These are phyloP conservation scores for Choanephora cucurbitarum DNA, from an alignment of 371 early-diverging fungal species.

Conservation along the genomic window DNA sequence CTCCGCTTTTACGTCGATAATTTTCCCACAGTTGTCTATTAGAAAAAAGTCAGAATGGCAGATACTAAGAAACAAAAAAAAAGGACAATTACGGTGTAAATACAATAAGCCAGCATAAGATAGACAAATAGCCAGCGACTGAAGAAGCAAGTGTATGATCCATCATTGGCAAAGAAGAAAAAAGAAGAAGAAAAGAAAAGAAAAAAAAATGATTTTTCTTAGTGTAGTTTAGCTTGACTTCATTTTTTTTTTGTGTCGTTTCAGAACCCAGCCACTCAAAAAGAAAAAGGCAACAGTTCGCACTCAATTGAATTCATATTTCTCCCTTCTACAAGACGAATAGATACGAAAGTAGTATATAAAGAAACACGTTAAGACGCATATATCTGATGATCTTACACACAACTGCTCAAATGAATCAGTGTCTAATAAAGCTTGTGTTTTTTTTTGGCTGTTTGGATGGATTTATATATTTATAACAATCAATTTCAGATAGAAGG, in stretches of 20 bases:
- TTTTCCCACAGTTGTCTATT: conserved; percentile 65
- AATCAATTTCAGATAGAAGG: conserved; percentile 10
- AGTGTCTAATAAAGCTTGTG: conserved; percentile 41
- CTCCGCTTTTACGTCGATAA: conserved; percentile 59
- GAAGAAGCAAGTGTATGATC: conserved; percentile 29
- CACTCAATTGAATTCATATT: not conserved
- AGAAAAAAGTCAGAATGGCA: not conserved
- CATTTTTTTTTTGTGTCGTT: conserved; percentile 5
- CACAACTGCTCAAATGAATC: conserved; percentile 22
- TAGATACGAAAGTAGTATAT: not conserved
- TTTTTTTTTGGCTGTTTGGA: conserved; percentile 19
- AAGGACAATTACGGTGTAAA: conserved; percentile 57
- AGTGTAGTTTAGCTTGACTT: not conserved
- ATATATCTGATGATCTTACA: too few relatives aligned
- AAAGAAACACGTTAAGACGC: not conserved
- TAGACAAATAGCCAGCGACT: conserved; percentile 48
- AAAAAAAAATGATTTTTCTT: conserved; percentile 48
- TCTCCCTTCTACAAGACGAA: not conserved
- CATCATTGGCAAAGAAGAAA: conserved; percentile 15
- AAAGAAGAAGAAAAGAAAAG: conserved; percentile 49
- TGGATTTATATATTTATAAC: conserved; percentile 1
- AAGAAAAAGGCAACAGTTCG: too few relatives aligned
- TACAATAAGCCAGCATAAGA: conserved; percentile 63
- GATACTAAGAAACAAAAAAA: not conserved
- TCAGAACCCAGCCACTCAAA: not conserved